Conservation (phyloP, 352 stramenopile species). For the Bremia lactucae region DNA sequence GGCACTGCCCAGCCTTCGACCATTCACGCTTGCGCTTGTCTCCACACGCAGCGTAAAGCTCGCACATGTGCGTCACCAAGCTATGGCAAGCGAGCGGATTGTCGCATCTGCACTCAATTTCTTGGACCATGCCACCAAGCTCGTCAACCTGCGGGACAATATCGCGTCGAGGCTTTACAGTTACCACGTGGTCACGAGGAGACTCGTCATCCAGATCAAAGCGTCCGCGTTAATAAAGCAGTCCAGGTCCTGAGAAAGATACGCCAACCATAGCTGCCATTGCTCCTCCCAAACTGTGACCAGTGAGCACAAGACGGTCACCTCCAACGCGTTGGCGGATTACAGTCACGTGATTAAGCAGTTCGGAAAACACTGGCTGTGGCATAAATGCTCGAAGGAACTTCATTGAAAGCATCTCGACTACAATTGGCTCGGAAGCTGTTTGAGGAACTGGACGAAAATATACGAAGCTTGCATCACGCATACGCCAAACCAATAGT, state of each 20-base stretch:
- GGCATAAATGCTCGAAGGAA: constrained; percentile 61
- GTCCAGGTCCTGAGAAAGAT: constrained; percentile 70
- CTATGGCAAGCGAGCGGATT: constrained; percentile 79
- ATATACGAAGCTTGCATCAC: constrained; percentile 83
- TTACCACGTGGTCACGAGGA: constrained; percentile 80
- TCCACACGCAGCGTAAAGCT: constrained; percentile 72
- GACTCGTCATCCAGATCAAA: constrained; percentile 61
- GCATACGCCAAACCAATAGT: constrained; percentile 82
- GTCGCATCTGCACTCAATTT: constrained; percentile 71
- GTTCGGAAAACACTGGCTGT: constrained; percentile 60
- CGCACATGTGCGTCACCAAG: constrained; percentile 75
- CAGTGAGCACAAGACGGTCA: constrained; percentile 63
- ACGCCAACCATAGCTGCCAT: constrained; percentile 83
- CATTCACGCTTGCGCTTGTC: constrained; percentile 74
- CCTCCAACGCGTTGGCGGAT: constrained; percentile 58
- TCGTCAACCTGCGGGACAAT: constrained; percentile 76
- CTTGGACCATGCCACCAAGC: constrained; percentile 78
- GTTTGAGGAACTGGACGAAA: constrained; percentile 80
- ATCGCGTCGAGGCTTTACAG: constrained; percentile 69
- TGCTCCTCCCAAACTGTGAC: constrained; percentile 71
- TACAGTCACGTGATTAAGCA: constrained; percentile 49
- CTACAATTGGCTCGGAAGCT: constrained; percentile 62
- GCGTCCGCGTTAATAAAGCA: constrained; percentile 71
- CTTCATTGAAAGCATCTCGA: constrained; percentile 76
- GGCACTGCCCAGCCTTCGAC: constrained; percentile 59